phyloP scores from a whole-genome alignment of 176 grass and related monocot genomes.

The Puya raimondii region DNA sequence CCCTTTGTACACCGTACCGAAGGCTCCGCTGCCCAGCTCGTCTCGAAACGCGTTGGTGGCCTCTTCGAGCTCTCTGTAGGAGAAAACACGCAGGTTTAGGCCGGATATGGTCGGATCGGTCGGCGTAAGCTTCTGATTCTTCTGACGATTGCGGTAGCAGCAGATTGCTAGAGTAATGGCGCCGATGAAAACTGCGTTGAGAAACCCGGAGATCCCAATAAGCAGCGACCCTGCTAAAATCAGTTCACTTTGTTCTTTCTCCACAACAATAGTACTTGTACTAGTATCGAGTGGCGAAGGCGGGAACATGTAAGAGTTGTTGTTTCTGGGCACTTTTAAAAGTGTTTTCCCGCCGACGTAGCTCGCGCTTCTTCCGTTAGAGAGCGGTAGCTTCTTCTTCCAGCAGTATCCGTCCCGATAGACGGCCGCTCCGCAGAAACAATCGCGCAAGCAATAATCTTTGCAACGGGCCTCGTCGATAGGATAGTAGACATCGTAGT shows the following conservation, averaged over 20 bases:
- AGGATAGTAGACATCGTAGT: constrained; percentile 22
- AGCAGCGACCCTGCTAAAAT: constrained; percentile 26
- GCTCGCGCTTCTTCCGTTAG: constrained; percentile 16
- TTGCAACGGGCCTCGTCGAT: constrained; percentile 14
- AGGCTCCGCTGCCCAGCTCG: constrained; percentile 19
- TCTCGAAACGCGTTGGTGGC: constrained; percentile 12
- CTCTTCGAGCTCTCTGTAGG: constrained; percentile 20
- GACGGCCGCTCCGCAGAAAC: constrained; percentile 31
- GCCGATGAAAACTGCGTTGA: constrained; percentile 23
- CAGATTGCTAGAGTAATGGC: constrained; percentile 9
- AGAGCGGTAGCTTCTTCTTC: constrained; percentile 55
- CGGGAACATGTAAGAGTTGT: background rate
- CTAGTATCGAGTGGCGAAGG: background rate
- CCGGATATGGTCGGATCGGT: background rate
- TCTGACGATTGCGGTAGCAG: constrained; percentile 10
- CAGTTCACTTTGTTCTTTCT: constrained; percentile 21
- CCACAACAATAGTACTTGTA: background rate
- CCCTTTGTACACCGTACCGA: constrained; percentile 11
- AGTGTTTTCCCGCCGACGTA: constrained; percentile 4
- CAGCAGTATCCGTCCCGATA: constrained; percentile 12
- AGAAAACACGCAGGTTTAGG: background rate
- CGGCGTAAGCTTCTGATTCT: background rate
- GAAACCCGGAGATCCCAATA: constrained; percentile 27
- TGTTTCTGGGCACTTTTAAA: constrained; percentile 34
- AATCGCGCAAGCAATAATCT: constrained; percentile 35